Base-by-base conservation (phyloP, 306 rosid genomes). In the Vigna hirtella region DNA sequence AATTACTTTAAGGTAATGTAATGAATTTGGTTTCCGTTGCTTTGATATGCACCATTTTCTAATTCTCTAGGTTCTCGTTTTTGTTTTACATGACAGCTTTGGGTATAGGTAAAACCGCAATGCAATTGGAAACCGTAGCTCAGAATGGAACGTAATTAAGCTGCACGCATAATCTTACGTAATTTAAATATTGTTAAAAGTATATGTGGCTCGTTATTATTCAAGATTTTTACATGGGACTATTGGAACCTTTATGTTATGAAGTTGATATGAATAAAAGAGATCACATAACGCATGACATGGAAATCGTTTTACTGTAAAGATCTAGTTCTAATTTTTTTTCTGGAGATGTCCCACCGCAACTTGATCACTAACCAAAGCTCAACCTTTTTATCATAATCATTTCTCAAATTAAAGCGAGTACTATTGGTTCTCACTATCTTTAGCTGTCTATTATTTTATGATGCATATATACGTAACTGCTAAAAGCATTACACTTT, bases 331-430 rank as follows among this genome's bases (percentile, higher is more conserved):
- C 26, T 47, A 55, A 62, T 42, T 72, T 83, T 68, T 26, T 72
- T 81, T 75, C 59, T 58, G 34, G 72, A 48, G 20, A 80, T 75
- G 85, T 58, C 90, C 93, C 91, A 86, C 90, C 83, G 71, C 55
- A 79, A 24, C 66, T 66, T 45, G 15, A 45, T 45, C 85, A 85
- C 88, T 74, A 70, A 83, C 63, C 74, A 70, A 79, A 79, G 78
- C 79, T 80, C 70, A 66, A 80, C 77, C 82, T 47, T 72, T 30
- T 83, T 50, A 66, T 52, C 47, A 68, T 42, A 72, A 52, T 55
- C 67, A 57, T 70, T 57, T 58, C 52, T 57, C 45, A 20, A 55
- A 34, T 76, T 48, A 63, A 74, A 70, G 50, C 81, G 51, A 65
- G 65, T 20, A 32, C 45, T 26, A 55, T 22, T 74, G 75, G 45